These are phyloP conservation scores for Penicillium daleae DNA, from an alignment of 495 filamentous ascomycete genomes.

Conservation along the genomic window DNA sequence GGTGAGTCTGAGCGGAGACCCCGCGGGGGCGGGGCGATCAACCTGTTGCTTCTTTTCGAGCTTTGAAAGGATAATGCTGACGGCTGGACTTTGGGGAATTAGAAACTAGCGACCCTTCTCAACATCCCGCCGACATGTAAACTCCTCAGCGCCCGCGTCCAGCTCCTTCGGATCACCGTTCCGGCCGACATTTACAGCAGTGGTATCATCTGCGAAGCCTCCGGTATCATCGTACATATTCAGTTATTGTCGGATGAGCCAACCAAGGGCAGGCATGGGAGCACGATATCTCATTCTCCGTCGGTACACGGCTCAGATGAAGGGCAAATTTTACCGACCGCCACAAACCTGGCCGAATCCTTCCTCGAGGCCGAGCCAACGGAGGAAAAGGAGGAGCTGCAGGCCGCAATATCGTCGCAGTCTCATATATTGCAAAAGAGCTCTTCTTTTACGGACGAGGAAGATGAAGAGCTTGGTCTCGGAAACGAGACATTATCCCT, in stretches of 20 bases:
- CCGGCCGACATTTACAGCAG: constrained; percentile 81
- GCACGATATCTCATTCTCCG: constrained; percentile 8
- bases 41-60: not conserved
- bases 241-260: constrained; percentile 42
- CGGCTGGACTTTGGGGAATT: constrained; percentile 16
- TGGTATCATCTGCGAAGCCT: constrained; percentile 74
- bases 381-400: constrained; percentile 73
- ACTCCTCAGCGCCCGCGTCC: constrained; percentile 69
- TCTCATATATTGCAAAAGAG: constrained; percentile 48
- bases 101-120: constrained; percentile 77
- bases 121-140: constrained; percentile 70
- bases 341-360: constrained; percentile 82
- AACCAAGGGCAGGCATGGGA: constrained; percentile 12
- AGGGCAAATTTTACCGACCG: constrained; percentile 61
- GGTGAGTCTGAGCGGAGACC: constrained; percentile 49
- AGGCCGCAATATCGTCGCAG: constrained; percentile 73
- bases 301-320: constrained; percentile 20
- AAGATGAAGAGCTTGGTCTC: constrained; percentile 63
- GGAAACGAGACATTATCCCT: constrained; percentile 77
- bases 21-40: constrained; percentile 8
- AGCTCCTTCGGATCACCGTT: constrained; percentile 73
- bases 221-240: constrained; percentile 73
- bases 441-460: constrained; percentile 60
- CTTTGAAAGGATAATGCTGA: constrained; percentile 18
- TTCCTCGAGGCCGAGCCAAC: constrained; percentile 81